Evolutionary conservation across 345 rosid species (phyloP), one percentile per base, ranked within the genome.

Genomic region (Boechera retrofracta): DNA sequence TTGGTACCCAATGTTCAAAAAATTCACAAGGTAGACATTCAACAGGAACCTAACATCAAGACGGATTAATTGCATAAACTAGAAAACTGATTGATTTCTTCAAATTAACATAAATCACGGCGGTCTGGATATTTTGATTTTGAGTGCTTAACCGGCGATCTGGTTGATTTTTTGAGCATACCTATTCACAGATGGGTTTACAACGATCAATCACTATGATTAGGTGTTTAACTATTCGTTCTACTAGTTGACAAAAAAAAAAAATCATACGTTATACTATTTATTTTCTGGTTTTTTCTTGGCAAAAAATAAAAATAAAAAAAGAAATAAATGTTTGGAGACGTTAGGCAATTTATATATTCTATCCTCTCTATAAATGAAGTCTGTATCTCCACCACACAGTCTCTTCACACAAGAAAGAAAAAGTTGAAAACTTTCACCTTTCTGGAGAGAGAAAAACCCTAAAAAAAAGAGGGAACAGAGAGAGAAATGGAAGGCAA

Each of bases 401-500:
- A 65, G 2, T 5, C 7, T 5, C 65, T 6, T 15, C 72, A 72
- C 41, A 44, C 4, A 44, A 55, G 12, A 51, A 29, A 55, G 41
- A 36, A 12, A 65, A 66, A 67, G 39, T 59, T 66, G 39, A 6
- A 10, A 67, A 48, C 72, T 57, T 74, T 57, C 2, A 56, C 39
- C 67, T 58, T 67, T 36, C 48, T 26, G 41, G 67, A 71, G 72
- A 55, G 80, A 70, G 32, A 12, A 28, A 44, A 65, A 49, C 56
- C 70, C 70, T 49, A 57, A 6, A 21, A 21, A 21, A 21, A 21
- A 1, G 24, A 60, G 52, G 16, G 39, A 12, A 48, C 2, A 24
- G 53, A 41, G 59, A 16, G 21, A 16, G 41, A 47, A 8, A 78
- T 78, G 82, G 82, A 79, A 33, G 82, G 82, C 29, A 79, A 73